Evolutionary conservation across 371 early-diverging fungal genomes (phyloP).

Genomic region (Batkoa obscura): DNA sequence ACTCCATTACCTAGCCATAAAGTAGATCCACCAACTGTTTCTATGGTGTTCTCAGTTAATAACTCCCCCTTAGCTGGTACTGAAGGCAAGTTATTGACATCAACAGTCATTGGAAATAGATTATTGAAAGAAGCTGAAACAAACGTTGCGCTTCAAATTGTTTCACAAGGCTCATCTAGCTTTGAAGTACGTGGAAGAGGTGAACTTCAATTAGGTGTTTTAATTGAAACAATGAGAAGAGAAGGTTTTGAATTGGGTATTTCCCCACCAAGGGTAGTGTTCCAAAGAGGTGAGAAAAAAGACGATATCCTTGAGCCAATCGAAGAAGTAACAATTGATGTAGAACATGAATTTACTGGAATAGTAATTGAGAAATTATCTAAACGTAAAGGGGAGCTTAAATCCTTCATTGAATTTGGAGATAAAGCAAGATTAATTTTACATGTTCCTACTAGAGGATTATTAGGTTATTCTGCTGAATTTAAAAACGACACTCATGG

Average conservation of each 20-base stretch:
- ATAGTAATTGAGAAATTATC: slow-evolving; percentile 55
- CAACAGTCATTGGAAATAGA: slow-evolving; percentile 49
- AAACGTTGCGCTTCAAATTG: slow-evolving; percentile 49
- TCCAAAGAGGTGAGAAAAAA: slow-evolving; percentile 22
- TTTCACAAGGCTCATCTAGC: slow-evolving; percentile 31
- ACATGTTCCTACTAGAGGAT: slow-evolving; percentile 53
- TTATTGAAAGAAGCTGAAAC: slow-evolving; percentile 50
- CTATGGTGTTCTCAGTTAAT: slow-evolving; percentile 59
- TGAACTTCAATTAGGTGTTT: slow-evolving; percentile 58
- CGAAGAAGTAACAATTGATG: slow-evolving; percentile 60
- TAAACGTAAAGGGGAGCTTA: slow-evolving; percentile 52
- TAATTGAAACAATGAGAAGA: slow-evolving; percentile 71
- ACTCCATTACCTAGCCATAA: slow-evolving; percentile 42
- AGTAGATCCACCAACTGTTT: slow-evolving; percentile 61
- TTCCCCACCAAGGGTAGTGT: slow-evolving; percentile 53
- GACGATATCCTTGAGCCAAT: slow-evolving; percentile 43
- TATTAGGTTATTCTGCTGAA: slow-evolving; percentile 55
- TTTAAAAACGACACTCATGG: slow-evolving; percentile 58
- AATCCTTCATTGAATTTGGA: slow-evolving; percentile 38
- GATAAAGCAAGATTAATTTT: slow-evolving; percentile 46
- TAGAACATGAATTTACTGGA: slow-evolving; percentile 39
- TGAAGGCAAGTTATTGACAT: slow-evolving; percentile 50
- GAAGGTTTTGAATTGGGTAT: slow-evolving; percentile 67
- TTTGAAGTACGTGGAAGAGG: slow-evolving; percentile 72
- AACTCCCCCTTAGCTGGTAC: slow-evolving; percentile 60